Percentiles rank a stretch among this genome's conserved stretches.
Conservation (phyloP, 1,284 basidiomycete genomes). For the Thecaphora thlaspeos region DNA sequence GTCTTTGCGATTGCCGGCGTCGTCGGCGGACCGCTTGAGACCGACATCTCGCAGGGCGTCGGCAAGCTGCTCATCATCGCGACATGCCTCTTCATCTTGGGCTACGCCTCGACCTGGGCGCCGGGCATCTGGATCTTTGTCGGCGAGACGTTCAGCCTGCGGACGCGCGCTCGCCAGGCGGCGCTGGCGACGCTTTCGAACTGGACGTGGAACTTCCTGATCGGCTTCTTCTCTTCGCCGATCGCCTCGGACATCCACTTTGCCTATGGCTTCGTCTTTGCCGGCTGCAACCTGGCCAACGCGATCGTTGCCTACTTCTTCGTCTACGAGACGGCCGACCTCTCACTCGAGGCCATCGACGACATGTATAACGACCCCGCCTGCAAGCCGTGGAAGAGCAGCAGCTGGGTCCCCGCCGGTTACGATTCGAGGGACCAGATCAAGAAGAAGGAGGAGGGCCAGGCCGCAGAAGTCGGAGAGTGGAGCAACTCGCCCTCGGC, state of each 20-base stretch:
- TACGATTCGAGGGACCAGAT: conserved; percentile 41
- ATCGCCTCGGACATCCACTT: conserved; percentile 59
- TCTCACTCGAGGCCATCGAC: conserved; percentile 72
- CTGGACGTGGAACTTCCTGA: conserved; percentile 71
- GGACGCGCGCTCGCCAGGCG: conserved; percentile 74
- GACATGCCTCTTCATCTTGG: conserved; percentile 76
- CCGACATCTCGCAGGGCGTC: conserved; percentile 24
- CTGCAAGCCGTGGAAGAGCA: conserved; percentile 70
- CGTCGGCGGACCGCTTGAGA: conserved; percentile 63
- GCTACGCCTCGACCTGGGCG: conserved; percentile 73
- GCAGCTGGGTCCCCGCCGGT: conserved; percentile 58
- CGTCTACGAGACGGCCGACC: conserved; percentile 72
- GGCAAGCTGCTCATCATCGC: conserved; percentile 73
- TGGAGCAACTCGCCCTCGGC: conserved; percentile 38
- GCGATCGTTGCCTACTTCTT: conserved; percentile 72
- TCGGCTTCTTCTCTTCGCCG: conserved; percentile 66
- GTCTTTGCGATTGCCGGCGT: conserved; percentile 75
- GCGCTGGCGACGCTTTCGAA: conserved; percentile 70
- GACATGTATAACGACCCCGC: conserved; percentile 72
- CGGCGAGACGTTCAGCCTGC: conserved; percentile 71
- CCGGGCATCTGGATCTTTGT: conserved; percentile 55
- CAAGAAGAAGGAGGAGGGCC: conserved; percentile 32
- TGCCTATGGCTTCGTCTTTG: conserved; percentile 73
- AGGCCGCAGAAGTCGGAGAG: conserved; percentile 34
- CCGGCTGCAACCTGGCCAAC: conserved; percentile 62